Evolutionary conservation across 2,329 filamentous ascomycete genomes (phyloP).

Genomic region (Tolypocladium capitatum): DNA sequence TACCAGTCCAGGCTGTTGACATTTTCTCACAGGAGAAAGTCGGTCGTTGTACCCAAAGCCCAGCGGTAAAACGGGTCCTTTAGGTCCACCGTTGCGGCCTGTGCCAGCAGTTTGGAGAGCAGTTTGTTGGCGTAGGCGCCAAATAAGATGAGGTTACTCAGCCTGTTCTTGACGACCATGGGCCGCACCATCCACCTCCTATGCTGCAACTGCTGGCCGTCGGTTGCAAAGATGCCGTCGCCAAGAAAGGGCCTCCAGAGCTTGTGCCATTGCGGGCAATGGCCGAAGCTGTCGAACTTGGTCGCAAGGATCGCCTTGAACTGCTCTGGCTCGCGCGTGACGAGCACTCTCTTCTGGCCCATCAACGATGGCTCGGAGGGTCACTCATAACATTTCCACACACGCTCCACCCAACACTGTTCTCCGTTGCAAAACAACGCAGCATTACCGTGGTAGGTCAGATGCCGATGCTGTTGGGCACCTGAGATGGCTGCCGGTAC

Average conservation of each 20-base stretch:
- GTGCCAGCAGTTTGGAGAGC: conserved; percentile 40
- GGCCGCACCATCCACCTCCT: conserved; percentile 39
- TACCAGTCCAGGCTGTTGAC: conserved; percentile 31
- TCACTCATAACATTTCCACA: too few relatives aligned
- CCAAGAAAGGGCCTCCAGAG: conserved; percentile 35
- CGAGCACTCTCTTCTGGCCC: conserved; percentile 19
- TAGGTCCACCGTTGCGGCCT: conserved; percentile 45
- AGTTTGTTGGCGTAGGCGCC: conserved; percentile 46
- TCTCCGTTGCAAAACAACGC: too few relatives aligned
- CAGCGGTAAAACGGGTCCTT: conserved; percentile 51
- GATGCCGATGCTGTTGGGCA: too few relatives aligned
- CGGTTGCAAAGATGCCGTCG: conserved; percentile 41
- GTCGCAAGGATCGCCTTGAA: conserved; percentile 42
- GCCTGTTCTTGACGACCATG: conserved; percentile 34
- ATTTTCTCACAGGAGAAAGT: conserved; percentile 52
- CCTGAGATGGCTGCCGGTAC: too few relatives aligned
- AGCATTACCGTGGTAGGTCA: too few relatives aligned
- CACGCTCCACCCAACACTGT: too few relatives aligned
- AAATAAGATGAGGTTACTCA: conserved; percentile 40
- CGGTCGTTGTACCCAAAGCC: conserved; percentile 53
- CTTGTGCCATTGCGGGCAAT: conserved; percentile 28
- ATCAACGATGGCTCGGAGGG: too few relatives aligned
- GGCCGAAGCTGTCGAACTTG: conserved; percentile 41
- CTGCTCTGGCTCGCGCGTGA: conserved; percentile 41
- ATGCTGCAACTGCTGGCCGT: conserved; percentile 39